phyloP scores from a whole-genome alignment of 2,329 filamentous ascomycete genomes.

The Apiospora marii region DNA sequence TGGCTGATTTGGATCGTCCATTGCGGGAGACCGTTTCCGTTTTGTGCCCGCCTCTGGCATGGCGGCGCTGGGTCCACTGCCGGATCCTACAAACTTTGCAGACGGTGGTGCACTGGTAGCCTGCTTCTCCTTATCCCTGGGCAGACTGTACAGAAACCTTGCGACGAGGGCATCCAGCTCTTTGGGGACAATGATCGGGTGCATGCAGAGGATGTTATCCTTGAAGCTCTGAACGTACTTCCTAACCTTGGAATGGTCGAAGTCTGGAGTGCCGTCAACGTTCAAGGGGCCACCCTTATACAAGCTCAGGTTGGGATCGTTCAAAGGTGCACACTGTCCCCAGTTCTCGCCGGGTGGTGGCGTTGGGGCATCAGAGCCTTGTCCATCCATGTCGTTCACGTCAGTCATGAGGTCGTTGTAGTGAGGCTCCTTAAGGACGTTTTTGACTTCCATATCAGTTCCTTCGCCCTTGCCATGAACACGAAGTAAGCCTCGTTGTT shows the following conservation, averaged over 20 bases:
- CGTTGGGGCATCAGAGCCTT: constrained; percentile 58
- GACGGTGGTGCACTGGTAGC: constrained; percentile 32
- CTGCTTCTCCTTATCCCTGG: constrained; percentile 40
- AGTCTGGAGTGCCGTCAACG: constrained; percentile 61
- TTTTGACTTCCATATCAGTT: constrained; percentile 59
- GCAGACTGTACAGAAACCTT: constrained; percentile 59
- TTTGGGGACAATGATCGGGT: constrained; percentile 65
- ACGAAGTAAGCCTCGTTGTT: constrained; percentile 75
- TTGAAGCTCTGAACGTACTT: constrained; percentile 65
- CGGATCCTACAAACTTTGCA: constrained; percentile 41
- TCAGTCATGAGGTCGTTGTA: constrained; percentile 46
- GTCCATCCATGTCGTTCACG: constrained; percentile 48
- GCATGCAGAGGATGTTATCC: constrained; percentile 69
- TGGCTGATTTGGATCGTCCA: constrained; percentile 39
- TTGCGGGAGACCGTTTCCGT: constrained; percentile 62
- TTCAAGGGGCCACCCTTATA: constrained; percentile 49
- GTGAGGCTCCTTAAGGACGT: constrained; percentile 52
- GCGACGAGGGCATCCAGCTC: constrained; percentile 61
- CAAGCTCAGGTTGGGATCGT: constrained; percentile 40
- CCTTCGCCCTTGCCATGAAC: constrained; percentile 84
- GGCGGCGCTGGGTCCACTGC: constrained; percentile 33
- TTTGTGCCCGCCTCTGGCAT: constrained; percentile 49
- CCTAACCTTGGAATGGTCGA: constrained; percentile 58
- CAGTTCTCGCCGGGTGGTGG: constrained; percentile 62
- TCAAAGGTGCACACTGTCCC: constrained; percentile 63